These are phyloP conservation scores for Akanthomyces uredinophilus DNA, from an alignment of 2,329 filamentous ascomycete species.

Conservation along the genomic window DNA sequence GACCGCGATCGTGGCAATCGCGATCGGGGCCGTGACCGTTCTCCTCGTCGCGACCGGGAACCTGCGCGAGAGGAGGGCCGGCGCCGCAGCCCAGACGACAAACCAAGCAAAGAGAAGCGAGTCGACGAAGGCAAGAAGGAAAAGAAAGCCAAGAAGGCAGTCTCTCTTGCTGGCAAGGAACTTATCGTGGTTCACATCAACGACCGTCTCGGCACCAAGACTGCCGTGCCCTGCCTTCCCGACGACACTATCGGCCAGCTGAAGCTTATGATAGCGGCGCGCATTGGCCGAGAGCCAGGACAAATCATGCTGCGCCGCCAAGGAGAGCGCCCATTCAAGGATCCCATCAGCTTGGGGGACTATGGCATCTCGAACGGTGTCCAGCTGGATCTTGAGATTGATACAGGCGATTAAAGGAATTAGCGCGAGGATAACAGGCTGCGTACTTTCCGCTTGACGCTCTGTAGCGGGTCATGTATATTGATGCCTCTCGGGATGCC, in stretches of 20 bases:
- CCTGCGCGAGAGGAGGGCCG: slow-evolving; percentile 20
- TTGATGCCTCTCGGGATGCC: not conserved
- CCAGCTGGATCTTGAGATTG: slow-evolving; percentile 57
- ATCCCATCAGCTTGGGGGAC: slow-evolving; percentile 79
- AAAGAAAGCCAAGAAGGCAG: slow-evolving; percentile 29
- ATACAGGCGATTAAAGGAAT: slow-evolving; percentile 50
- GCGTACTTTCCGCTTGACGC: not conserved
- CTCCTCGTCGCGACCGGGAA: slow-evolving; percentile 14
- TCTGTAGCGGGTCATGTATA: not conserved
- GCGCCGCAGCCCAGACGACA: slow-evolving; percentile 19
- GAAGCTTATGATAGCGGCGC: slow-evolving; percentile 85
- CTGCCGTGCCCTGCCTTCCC: slow-evolving; percentile 82
- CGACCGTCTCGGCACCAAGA: slow-evolving; percentile 93
- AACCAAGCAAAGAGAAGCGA: not conserved
- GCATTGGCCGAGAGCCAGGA: slow-evolving; percentile 82
- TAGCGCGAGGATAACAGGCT: not conserved
- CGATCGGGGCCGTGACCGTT: slow-evolving; percentile 25
- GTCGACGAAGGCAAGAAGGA: slow-evolving; percentile 35
- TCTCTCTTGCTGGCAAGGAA: slow-evolving; percentile 50
- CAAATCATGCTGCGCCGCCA: slow-evolving; percentile 91
- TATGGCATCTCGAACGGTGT: slow-evolving; percentile 94
- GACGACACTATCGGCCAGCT: slow-evolving; percentile 80
- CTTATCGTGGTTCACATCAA: slow-evolving; percentile 96
- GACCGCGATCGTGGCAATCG: slow-evolving; percentile 31
- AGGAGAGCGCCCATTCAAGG: slow-evolving; percentile 90